Evolutionary conservation across 306 rosid genomes (phyloP).

Genomic region (Vicia sativa): DNA sequence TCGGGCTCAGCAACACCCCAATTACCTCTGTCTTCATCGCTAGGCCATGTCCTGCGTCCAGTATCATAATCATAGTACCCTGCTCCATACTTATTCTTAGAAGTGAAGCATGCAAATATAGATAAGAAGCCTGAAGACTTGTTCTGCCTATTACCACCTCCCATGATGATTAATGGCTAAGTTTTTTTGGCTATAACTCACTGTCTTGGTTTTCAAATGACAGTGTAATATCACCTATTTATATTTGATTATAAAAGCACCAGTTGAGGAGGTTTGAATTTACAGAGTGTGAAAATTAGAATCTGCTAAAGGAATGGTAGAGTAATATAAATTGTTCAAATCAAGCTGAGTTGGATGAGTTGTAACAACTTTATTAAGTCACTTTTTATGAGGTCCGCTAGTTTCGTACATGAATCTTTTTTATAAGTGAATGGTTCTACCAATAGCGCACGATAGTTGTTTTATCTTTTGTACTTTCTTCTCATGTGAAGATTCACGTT

Average conservation of each 20-base stretch:
- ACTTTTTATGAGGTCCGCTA: constrained; percentile 41
- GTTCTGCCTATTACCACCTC: constrained; percentile 33
- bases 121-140: constrained; percentile 56
- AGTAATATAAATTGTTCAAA: constrained; percentile 34
- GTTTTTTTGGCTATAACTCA: not conserved
- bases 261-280: too few species aligned
- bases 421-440: constrained; percentile 5
- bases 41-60: constrained; percentile 50
- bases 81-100: constrained; percentile 39
- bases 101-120: constrained; percentile 52
- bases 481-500: constrained; percentile 28
- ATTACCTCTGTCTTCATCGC: constrained; percentile 58
- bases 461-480: constrained; percentile 32
- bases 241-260: not conserved
- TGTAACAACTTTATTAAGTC: constrained; percentile 29
- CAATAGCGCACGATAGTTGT: constrained; percentile 36
- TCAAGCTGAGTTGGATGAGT: constrained; percentile 12
- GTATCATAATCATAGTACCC: constrained; percentile 35
- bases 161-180: constrained; percentile 42
- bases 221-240: not conserved
- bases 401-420: constrained; percentile 37
- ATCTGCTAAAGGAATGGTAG: constrained; percentile 27
- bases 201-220: constrained; percentile 22
- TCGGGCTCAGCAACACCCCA: constrained; percentile 61
- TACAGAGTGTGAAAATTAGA: not conserved